Evolutionary conservation across 495 filamentous ascomycete species (phyloP).

Genomic region (Penicillium macrosclerotiorum): DNA sequence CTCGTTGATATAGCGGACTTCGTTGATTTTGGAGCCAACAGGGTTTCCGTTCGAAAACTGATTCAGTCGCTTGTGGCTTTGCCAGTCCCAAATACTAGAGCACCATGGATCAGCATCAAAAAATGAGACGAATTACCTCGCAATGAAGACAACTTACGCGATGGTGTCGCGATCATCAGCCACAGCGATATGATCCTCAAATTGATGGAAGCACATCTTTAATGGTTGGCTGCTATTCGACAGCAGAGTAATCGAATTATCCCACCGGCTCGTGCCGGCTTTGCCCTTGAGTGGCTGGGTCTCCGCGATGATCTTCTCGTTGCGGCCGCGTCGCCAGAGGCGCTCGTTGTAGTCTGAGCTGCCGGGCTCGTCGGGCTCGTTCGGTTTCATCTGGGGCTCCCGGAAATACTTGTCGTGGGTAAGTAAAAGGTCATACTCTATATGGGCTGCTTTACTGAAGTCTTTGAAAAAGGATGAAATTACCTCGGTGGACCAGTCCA

Average conservation of each 20-base stretch:
- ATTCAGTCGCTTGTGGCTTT: slow-evolving; percentile 64
- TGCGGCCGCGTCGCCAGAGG: slow-evolving; percentile 88
- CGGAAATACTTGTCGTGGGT: slow-evolving; percentile 73
- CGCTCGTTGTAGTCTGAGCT: slow-evolving; percentile 96
- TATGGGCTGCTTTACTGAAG: slow-evolving; percentile 4
- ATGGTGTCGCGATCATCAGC: slow-evolving; percentile 89
- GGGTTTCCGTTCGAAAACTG: slow-evolving; percentile 95
- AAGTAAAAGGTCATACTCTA: slow-evolving; percentile 25
- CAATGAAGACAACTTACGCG: slow-evolving; percentile 56
- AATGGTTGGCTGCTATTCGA: slow-evolving; percentile 84
- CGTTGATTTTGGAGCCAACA: slow-evolving; percentile 84
- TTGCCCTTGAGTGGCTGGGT: slow-evolving; percentile 91
- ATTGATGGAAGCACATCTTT: slow-evolving; percentile 96
- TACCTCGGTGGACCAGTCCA: slow-evolving; percentile 92
- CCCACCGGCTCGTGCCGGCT: slow-evolving; percentile 82
- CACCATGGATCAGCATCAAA: too few species aligned
- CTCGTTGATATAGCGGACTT: slow-evolving; percentile 95
- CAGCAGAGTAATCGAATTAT: slow-evolving; percentile 70
- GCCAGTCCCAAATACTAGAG: slow-evolving; percentile 97
- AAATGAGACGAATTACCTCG: too few species aligned
- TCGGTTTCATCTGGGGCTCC: slow-evolving; percentile 96
- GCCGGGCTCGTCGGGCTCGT: slow-evolving; percentile 93
- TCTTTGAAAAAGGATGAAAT: slow-evolving; percentile 16
- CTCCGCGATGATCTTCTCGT: slow-evolving; percentile 84
- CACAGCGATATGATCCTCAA: slow-evolving; percentile 92